A percentile compares a stretch with the other conserved stretches of the same genome.
Evolutionary conservation across 176 grass and related monocot genomes (phyloP).

Genomic region (Phyllostachys edulis): DNA sequence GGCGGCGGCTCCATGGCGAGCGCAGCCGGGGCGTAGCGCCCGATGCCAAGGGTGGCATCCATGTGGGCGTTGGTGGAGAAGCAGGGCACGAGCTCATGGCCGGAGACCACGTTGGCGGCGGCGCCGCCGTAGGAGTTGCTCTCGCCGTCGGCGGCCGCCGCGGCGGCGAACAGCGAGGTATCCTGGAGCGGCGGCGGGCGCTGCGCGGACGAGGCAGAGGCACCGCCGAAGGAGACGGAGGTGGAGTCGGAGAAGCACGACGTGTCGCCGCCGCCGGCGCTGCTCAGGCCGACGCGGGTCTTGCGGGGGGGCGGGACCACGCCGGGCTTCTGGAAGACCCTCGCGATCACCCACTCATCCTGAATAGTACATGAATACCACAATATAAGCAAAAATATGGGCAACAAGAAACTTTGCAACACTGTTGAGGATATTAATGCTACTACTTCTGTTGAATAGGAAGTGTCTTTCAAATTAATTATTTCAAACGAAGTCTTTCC

Average conservation of each 20-base stretch:
- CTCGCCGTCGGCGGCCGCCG: conserved; percentile 15
- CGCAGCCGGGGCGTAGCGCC: conserved; percentile 38
- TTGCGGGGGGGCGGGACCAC: conserved; percentile 30
- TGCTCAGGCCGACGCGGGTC: conserved; percentile 40
- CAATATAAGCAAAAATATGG: background rate
- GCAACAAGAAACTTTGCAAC: background rate
- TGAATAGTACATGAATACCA: background rate
- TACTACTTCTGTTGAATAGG: background rate
- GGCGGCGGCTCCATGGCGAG: conserved; percentile 32
- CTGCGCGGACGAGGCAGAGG: conserved; percentile 53
- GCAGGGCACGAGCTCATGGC: conserved; percentile 97
- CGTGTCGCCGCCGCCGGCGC: background rate
- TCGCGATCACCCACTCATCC: conserved; percentile 94
- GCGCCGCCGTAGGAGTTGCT: conserved; percentile 39
- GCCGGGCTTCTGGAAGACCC: conserved; percentile 76
- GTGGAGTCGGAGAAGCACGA: conserved; percentile 70
- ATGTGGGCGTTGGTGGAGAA: conserved; percentile 69
- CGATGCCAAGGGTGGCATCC: conserved; percentile 42
- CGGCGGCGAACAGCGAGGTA: conserved; percentile 18
- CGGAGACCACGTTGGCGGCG: conserved; percentile 19
- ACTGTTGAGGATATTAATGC: background rate
- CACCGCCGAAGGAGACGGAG: conserved; percentile 49
- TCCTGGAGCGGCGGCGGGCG: conserved; percentile 39
- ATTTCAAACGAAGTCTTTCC: background rate
- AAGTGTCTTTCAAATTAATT: background rate